A percentile compares a stretch with the other conserved stretches of the same genome.
Conservation (phyloP, 2,329 filamentous ascomycete genomes). For the Juglanconis oblonga region DNA sequence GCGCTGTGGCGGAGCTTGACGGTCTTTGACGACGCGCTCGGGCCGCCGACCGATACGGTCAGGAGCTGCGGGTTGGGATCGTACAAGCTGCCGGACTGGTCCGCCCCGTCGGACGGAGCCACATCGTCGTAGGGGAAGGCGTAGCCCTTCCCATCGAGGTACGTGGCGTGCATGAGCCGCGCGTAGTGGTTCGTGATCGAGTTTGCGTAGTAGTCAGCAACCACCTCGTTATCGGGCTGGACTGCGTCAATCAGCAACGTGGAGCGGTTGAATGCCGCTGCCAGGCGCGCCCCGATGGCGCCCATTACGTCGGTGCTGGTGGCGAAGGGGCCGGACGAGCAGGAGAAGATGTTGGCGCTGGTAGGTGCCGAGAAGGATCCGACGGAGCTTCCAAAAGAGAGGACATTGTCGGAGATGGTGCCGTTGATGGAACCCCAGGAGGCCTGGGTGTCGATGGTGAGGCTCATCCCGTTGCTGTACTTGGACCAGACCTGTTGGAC, state of each 20-base stretch:
- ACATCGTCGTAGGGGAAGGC: slow-evolving; percentile 74
- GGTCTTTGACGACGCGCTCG: slow-evolving; percentile 4
- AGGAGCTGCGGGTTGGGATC: slow-evolving; percentile 54
- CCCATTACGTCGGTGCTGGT: slow-evolving; percentile 45
- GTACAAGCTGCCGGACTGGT: slow-evolving; percentile 62
- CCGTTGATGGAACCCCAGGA: slow-evolving; percentile 38
- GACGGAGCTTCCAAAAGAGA: slow-evolving; percentile 36
- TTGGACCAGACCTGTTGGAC: slow-evolving; percentile 51
- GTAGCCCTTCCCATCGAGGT: slow-evolving; percentile 60
- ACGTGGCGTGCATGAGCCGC: slow-evolving; percentile 60
- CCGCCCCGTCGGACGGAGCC: slow-evolving; percentile 46
- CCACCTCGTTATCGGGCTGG: slow-evolving; percentile 51
- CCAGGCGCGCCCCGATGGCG: slow-evolving; percentile 69
- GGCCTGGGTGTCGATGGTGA: slow-evolving; percentile 54
- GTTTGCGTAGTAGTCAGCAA: slow-evolving; percentile 51
- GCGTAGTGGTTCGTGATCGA: slow-evolving; percentile 64
- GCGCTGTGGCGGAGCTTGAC: slow-evolving; percentile 10
- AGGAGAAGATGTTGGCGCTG: slow-evolving; percentile 49
- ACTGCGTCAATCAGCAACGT: slow-evolving; percentile 56
- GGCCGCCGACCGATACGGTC: slow-evolving; percentile 54
- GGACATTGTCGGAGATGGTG: slow-evolving; percentile 42
- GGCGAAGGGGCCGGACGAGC: slow-evolving; percentile 55
- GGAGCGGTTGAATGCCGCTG: slow-evolving; percentile 72
- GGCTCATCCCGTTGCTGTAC: slow-evolving; percentile 37
- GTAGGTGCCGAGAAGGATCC: slow-evolving; percentile 45